A percentile compares a stretch with the other conserved stretches of the same genome.
These are phyloP conservation scores for Panicum hallii DNA, from an alignment of 202 grass and related monocot species.

Conservation along the genomic window DNA sequence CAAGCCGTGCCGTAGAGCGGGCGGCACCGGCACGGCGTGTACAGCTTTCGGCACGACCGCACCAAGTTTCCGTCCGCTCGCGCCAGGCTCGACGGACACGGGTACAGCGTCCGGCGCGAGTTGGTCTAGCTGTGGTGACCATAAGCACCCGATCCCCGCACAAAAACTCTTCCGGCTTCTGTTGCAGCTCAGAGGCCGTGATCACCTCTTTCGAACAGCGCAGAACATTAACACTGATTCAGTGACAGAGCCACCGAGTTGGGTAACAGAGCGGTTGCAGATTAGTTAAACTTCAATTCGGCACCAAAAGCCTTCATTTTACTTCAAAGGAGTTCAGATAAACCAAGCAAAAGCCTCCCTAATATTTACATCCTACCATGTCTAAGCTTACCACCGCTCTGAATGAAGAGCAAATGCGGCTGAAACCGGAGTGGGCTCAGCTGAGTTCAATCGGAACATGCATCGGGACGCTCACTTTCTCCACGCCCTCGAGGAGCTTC, in stretches of 20 bases:
- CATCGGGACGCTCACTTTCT: slow-evolving; percentile 34
- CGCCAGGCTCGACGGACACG: neutral
- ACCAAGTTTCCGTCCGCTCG: neutral
- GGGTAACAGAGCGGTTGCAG: neutral
- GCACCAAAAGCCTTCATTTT: neutral
- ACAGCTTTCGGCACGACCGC: neutral
- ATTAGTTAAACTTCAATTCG: neutral
- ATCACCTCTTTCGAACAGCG: neutral
- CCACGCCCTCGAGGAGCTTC: slow-evolving; percentile 47
- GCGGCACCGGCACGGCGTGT: neutral
- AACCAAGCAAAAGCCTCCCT: slow-evolving; percentile 21
- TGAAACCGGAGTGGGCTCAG: neutral
- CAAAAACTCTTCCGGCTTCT: neutral
- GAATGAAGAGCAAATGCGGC: neutral
- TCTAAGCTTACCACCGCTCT: neutral
- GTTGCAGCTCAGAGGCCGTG: neutral
- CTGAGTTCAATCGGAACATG: slow-evolving; percentile 44
- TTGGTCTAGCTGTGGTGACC: too few relatives aligned
- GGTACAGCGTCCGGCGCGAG: too few relatives aligned
- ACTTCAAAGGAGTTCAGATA: neutral
- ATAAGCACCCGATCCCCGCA: too few relatives aligned
- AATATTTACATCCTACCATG: slow-evolving; percentile 46
- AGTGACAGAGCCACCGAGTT: neutral
- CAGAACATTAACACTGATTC: neutral
- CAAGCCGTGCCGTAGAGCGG: neutral